Base-by-base conservation (phyloP, 2,329 filamentous ascomycete genomes). In the Fusarium lateritium region DNA sequence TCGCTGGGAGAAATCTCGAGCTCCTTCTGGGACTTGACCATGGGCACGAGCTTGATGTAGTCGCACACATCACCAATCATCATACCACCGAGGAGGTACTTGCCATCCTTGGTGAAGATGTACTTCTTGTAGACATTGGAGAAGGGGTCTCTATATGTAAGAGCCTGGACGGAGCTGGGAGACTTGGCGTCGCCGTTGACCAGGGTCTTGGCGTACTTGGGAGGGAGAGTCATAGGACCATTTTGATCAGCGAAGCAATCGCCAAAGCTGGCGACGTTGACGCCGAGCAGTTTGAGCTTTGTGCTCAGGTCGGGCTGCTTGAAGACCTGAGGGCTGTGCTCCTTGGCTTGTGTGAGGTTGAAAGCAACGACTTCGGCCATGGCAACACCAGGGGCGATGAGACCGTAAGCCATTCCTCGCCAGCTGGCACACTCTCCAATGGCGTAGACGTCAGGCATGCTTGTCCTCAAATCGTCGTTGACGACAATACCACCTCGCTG, bases 11-110 rank as follows among this genome's bases (percentile, higher is more conserved):
- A 88, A 1, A 93, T 83, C 15, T 97, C 92, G 2, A 97, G 85
- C 65, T 85, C 83, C 77, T 94, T 97, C 76, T 94, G 92, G 69
- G 88, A 90, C 82, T 94, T 97, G 56, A 96, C 93, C 84, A 97
- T 89, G 2, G 93, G 92, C 2, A 97, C 92, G 22, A 97, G 82
- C 78, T 95, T 97, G 80, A 97, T 88, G 75, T 97, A 97, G 81
- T 97, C 94, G 67, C 88, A 91, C 0, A 93, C 97, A 75, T 97
- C 94, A 39, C 94, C 94, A 65, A 97, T 96, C 93, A 97, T 97
- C 93, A 97, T 97, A 6, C 94, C 94, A n/a, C 94, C 94, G 0
- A 97, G 87, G 2, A 97, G 83, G 74, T 95, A 95, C 77, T 97
- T 97, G 26, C 94, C 94, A 76, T 97, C 94, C 75, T 90, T 83